Evolutionary conservation across 139 green algal genomes (phyloP).

Genomic region (Coelastrella sp.): DNA sequence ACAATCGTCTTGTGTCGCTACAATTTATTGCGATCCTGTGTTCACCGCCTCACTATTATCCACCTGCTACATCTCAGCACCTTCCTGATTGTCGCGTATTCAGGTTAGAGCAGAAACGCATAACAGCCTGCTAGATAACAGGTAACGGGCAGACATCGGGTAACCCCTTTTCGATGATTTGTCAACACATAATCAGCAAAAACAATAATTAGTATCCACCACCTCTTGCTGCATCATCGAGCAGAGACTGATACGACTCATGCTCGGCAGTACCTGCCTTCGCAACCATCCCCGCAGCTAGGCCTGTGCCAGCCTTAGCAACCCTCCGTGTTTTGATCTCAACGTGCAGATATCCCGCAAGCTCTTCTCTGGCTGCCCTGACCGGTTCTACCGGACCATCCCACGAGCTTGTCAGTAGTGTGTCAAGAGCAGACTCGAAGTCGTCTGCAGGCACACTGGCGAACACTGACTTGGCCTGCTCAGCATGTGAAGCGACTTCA

Average conservation of each 20-base stretch:
- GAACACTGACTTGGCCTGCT: neutral
- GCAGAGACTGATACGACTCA: constrained; percentile 72
- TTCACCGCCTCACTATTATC: no score
- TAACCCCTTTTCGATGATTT: neutral
- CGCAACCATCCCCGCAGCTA: neutral
- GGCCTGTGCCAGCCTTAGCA: neutral
- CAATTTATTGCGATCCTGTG: no score
- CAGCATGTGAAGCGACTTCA: constrained; percentile 3
- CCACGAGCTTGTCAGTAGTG: constrained; percentile 70
- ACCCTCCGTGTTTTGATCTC: constrained; percentile 55
- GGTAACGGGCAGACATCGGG: neutral
- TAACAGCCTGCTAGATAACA: neutral
- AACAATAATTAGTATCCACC: constrained; percentile 46
- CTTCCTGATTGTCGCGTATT: neutral
- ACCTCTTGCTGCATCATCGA: constrained; percentile 63
- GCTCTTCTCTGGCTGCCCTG: constrained; percentile 52
- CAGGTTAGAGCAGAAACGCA: neutral
- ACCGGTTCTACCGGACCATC: constrained; percentile 70
- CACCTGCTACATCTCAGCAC: no score
- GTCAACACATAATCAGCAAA: neutral
- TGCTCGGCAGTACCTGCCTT: constrained; percentile 57
- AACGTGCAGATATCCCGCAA: constrained; percentile 59
- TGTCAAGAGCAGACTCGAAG: constrained; percentile 57
- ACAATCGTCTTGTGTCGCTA: no score
- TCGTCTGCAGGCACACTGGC: neutral